Evolutionary conservation across 176 grass and related monocot species (phyloP).

Genomic region (Microstegium vimineum): DNA sequence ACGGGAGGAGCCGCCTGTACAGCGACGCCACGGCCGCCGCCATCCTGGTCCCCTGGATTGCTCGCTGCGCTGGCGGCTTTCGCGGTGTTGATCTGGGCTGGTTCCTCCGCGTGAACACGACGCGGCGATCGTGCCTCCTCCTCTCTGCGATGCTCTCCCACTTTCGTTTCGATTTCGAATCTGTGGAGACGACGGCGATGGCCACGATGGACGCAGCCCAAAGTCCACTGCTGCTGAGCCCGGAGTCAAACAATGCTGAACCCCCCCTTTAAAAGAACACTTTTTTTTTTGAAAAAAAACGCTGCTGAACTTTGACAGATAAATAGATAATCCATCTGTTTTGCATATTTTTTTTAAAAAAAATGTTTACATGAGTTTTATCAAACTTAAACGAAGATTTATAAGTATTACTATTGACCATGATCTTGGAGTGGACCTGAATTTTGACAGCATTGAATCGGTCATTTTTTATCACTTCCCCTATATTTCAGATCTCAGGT

Average conservation of each 20-base stretch:
- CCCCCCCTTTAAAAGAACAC: too few species aligned
- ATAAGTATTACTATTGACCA: background rate
- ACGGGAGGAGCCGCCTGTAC: constrained; percentile 80
- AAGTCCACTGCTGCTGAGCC: background rate
- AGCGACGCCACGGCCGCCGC: constrained; percentile 62
- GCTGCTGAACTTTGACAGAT: too few species aligned
- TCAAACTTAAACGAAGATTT: background rate
- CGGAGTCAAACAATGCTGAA: background rate
- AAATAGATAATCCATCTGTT: background rate
- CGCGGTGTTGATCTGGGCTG: background rate
- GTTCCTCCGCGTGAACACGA: background rate
- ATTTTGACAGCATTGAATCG: background rate
- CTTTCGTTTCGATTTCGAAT: background rate
- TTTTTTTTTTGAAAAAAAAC: too few species aligned
- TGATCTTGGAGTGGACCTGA: background rate
- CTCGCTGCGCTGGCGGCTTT: background rate
- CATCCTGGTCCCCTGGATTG: background rate
- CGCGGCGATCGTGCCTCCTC: background rate
- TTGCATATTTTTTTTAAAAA: background rate
- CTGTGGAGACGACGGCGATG: background rate
- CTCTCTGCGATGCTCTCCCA: background rate
- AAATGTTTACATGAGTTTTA: background rate
- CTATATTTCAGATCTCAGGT: background rate
- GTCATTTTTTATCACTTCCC: background rate
- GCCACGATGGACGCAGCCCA: background rate